Evolutionary conservation across 768 basidiomycete species (phyloP).

Genomic region (Tulasnella sp.): DNA sequence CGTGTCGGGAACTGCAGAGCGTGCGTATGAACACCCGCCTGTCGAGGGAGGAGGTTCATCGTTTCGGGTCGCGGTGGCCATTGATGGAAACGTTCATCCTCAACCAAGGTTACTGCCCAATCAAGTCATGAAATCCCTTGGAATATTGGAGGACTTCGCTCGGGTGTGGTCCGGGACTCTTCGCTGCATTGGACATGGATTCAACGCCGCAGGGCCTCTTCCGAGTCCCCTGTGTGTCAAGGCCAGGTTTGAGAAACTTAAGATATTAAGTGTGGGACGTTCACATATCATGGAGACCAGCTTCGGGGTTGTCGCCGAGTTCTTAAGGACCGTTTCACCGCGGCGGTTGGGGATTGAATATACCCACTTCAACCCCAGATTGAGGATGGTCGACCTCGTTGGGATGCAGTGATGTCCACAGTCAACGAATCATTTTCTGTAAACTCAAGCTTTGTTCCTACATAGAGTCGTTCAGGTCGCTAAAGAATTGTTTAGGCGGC

Average conservation of each 20-base stretch:
- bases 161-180: not conserved
- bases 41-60: no score
- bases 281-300: not conserved
- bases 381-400: no score
- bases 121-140: not conserved
- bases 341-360: not conserved
- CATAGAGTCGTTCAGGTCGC: no score
- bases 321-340: not conserved
- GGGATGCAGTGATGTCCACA: no score
- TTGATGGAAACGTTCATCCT: not conserved
- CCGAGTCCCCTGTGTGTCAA: not conserved
- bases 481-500: no score
- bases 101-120: not conserved
- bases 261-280: not conserved
- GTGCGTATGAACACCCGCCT: not conserved
- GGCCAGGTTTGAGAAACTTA: not conserved
- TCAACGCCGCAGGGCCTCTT: not conserved
- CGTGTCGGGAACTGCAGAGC: not conserved
- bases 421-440: no score
- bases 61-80: not conserved
- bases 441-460: no score
- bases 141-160: not conserved
- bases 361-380: no score
- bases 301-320: not conserved
- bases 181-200: not conserved